phyloP scores from a whole-genome alignment of 1,284 basidiomycete genomes.

The Ceratobasidium sp. region DNA sequence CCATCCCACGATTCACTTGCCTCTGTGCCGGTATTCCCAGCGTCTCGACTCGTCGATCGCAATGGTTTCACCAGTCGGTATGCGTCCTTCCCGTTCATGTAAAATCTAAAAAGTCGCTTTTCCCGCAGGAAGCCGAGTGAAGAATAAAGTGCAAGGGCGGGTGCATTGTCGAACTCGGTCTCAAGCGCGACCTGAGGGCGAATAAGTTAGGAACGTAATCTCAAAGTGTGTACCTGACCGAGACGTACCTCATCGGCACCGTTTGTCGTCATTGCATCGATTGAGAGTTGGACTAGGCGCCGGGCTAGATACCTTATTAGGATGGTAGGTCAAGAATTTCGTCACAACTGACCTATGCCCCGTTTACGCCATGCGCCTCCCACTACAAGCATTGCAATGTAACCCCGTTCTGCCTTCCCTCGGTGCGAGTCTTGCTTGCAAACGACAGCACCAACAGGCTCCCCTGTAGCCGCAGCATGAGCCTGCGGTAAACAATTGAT shows the following conservation, averaged over 20 bases:
- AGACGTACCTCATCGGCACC: constrained; percentile 81
- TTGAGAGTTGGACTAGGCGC: constrained; percentile 75
- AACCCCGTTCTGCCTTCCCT: constrained; percentile 81
- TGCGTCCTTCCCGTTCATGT: constrained; percentile 91
- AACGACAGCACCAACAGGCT: constrained; percentile 88
- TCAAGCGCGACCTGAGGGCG: constrained; percentile 83
- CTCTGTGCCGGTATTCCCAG: neutral
- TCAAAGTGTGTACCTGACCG: constrained; percentile 3
- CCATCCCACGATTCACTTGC: constrained; percentile 6
- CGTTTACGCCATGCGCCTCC: constrained; percentile 79
- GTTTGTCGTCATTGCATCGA: constrained; percentile 77
- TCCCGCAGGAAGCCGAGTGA: constrained; percentile 94
- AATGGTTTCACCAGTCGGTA: constrained; percentile 66
- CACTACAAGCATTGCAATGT: constrained; percentile 97
- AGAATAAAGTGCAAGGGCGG: constrained; percentile 88
- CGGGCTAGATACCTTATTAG: constrained; percentile 62
- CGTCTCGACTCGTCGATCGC: neutral
- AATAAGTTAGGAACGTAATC: neutral
- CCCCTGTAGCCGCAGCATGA: constrained; percentile 51
- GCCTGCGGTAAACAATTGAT: constrained; percentile 52
- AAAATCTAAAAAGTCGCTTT: constrained; percentile 93
- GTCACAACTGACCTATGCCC: constrained; percentile 78
- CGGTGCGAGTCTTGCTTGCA: constrained; percentile 93
- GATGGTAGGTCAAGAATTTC: neutral
- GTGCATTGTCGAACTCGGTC: constrained; percentile 93